Evolutionary conservation across 2,329 filamentous ascomycete genomes (phyloP), one percentile per base, ranked within the genome.

Genomic region (Trichoderma koningii): DNA sequence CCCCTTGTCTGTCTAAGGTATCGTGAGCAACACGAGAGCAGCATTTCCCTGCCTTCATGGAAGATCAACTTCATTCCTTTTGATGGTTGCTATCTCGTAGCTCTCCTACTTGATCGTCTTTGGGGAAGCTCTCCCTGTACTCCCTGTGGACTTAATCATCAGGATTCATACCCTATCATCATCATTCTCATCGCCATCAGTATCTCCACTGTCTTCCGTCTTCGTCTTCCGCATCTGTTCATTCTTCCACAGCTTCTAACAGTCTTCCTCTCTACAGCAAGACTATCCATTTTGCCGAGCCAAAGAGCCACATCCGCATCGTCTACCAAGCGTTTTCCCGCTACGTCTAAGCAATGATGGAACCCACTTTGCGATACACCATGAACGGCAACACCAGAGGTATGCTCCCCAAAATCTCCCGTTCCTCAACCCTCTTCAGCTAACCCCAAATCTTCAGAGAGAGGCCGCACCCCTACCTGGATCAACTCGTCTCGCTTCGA

Each of bases 301-400:
- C 57, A 3, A 34, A 34, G n/a, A 30, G 26, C 15, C 23, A 62
- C n/a, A 28, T 53, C 26, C 57, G 57, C 26, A 44, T 62, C 38
- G 38, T 62, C 30, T 53, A 52, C 23, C 34, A 52, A 52, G 41
- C 57, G 7, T 62, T 62, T 17, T 52, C 57, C 4, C 38, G 48
- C 19, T 62, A 52, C 2, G 51, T 62, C 34, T 62, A n/a, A 62
- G 6, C 6, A 1, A 5, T 44, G 34, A 34, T 34, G 30, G 7
- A 12, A 0, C 17, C 23, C n/a, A 2, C 17, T 12, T 3, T 14
- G 10, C 34, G 34, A 2, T 52, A 7, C 9, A 14, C 6, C 19
- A n/a, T 19, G 6, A 1, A 34, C 26, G 4, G 1, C 48, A 30
- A 28, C 15, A 28, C 14, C 7, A 17, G 26, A 30, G 28, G n/a